Evolutionary conservation across 805 yeast genomes (phyloP), one percentile per base, ranked within the genome.

Genomic region (Hanseniaspora opuntiae): DNA sequence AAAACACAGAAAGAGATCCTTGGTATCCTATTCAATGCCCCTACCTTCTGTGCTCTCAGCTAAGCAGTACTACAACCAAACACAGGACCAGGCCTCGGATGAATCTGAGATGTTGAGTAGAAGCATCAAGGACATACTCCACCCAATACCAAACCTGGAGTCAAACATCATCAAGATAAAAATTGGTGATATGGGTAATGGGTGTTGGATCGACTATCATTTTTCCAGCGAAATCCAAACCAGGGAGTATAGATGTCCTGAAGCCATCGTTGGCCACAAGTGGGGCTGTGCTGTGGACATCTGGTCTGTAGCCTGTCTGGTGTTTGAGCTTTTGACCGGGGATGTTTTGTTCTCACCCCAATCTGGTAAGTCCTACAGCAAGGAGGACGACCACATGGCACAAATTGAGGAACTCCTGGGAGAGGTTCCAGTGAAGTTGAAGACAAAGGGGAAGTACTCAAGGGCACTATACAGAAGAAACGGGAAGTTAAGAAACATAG

Each of bases 281-380:
- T 93, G 98, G 98, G 98, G 98, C 0, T 88, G 95, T 51, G 81
- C 90, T 53, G 82, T 94, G 1, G 98, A 93, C 68, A 76, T 90
- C 47, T 93, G 98, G 98, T 85, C 96, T n/a, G 73, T 85, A 61
- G 97, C 95, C 0, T 89, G 97, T 68, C 69, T 93, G 61, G 73
- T 85, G 0, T 93, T 93, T 68, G 98, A 93, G 69, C 73, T 93
- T 24, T 67, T 90, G 44, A 90, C 98, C 0, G 97, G 97, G 3
- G 97, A 90, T 67, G 89, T 89, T 62, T 67, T 93, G 48, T 93
- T 90, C 66, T 97, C 90, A 65, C 98, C 98, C 0, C 68, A 66
- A 44, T 78, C 78, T 57, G 88, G 89, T 1, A 78, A 76, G 53
- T 72, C 84, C 4, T 90, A 86, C 68, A 65, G 81, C 47, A 89